phyloP scores from a whole-genome alignment of 768 basidiomycete genomes.

The Mycena floridula region DNA sequence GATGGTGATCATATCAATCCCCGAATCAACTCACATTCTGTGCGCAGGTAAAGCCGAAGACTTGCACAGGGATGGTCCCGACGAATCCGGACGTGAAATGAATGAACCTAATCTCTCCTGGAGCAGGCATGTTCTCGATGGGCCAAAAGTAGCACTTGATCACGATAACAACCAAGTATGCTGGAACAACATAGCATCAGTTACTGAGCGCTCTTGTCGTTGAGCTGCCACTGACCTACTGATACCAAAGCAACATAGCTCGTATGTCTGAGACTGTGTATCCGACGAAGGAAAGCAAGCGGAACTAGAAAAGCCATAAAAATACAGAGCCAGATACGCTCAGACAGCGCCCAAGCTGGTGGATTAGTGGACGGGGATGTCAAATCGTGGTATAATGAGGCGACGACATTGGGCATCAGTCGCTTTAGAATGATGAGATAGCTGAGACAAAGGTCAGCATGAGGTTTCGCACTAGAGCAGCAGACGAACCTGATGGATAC shows the following conservation, averaged over 20 bases:
- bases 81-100: constrained; percentile 75
- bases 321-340: constrained; percentile 77
- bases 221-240: constrained; percentile 56
- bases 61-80: constrained; percentile 87
- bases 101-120: constrained; percentile 65
- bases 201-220: neutral
- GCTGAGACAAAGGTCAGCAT: constrained; percentile 28
- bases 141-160: constrained; percentile 76
- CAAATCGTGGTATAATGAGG: constrained; percentile 75
- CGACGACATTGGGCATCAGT: constrained; percentile 87
- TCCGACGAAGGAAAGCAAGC: constrained; percentile 71
- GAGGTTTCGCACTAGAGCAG: neutral
- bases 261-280: constrained; percentile 86
- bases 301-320: constrained; percentile 76
- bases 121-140: constrained; percentile 51
- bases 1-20: neutral
- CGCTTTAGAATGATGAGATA: constrained; percentile 92
- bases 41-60: constrained; percentile 88
- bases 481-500: constrained; percentile 80
- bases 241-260: constrained; percentile 90
- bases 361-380: constrained; percentile 57
- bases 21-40: constrained; percentile 64
- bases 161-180: constrained; percentile 75
- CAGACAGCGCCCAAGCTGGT: constrained; percentile 70
- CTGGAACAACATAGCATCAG: constrained; percentile 27